Conservation (phyloP, 176 grass and related monocot genomes). For the maize (Zea mays) region Zm-B73-REFERENCE-NAM-5.0 NC_050096.1:210044501-210045000, state of each 20-base stretch:
- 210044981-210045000: not conserved
- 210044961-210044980: not conserved
- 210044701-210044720: not conserved
- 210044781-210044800: slow-evolving; percentile 68
- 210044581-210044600: not conserved
- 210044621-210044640: not conserved
- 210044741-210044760: not conserved
- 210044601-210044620: not conserved
- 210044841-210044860: slow-evolving; percentile 75
- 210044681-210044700: not conserved
- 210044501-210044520: not conserved
- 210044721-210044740: not conserved
- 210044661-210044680: not conserved
- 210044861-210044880: slow-evolving; percentile 57
- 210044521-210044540: not conserved
- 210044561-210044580: not conserved
- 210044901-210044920: slow-evolving; percentile 4
- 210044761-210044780: slow-evolving; percentile 68
- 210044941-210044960: slow-evolving; percentile 4
- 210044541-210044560: not conserved
- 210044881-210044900: not conserved
- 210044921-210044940: not conserved
- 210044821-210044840: slow-evolving; percentile 78
- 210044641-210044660: not conserved
- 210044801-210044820: slow-evolving; percentile 88